Conservation (phyloP, 2,329 filamentous ascomycete species). For the Sphaerulina populicola region DNA sequence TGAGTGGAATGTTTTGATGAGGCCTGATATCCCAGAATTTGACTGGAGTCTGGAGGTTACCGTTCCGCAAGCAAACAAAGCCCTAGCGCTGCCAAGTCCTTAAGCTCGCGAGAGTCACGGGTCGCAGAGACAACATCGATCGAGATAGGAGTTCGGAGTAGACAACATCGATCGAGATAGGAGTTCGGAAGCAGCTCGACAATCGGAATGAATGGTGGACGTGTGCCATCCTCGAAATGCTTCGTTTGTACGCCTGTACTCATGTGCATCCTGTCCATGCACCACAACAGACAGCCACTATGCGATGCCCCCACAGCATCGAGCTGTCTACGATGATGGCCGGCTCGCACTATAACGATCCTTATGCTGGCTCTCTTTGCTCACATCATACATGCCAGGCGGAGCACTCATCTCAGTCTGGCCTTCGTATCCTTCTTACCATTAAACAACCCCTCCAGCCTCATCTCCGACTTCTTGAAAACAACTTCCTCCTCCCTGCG, state of each 20-base stretch:
- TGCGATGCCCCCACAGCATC: neutral
- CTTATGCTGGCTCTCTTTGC: neutral
- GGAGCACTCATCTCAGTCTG: neutral
- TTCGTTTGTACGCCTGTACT: neutral
- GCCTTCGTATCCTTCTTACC: neutral
- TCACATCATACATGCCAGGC: conserved; percentile 1
- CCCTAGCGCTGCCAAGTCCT: neutral
- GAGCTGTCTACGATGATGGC: neutral
- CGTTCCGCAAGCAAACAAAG: neutral
- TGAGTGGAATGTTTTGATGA: neutral
- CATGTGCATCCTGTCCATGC: conserved; percentile 1
- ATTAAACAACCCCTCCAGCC: neutral
- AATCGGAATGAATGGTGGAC: neutral
- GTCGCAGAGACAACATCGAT: neutral
- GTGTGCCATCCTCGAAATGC: neutral
- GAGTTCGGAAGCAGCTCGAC: neutral
- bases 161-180: neutral
- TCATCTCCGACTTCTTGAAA: neutral
- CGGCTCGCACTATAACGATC: neutral
- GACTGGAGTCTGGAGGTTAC: neutral
- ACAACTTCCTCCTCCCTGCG: neutral
- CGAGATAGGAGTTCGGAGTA: neutral
- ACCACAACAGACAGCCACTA: neutral
- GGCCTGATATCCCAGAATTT: neutral
- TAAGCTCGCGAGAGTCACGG: neutral